phyloP scores from a whole-genome alignment of 371 early-diverging fungal species.

The Lichtheimia ornata region DNA sequence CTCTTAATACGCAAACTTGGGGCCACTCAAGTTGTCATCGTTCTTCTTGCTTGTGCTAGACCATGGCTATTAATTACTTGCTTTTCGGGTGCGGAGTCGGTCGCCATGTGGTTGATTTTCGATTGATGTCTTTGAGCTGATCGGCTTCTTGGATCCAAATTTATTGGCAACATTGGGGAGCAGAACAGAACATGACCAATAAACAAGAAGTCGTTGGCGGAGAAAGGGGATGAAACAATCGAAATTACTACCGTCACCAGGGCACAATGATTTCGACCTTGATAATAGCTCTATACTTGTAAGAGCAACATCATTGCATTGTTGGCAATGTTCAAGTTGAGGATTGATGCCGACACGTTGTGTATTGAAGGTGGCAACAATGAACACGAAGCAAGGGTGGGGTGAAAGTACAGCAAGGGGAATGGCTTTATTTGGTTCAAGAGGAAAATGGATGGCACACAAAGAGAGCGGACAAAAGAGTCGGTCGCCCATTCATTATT shows the following conservation, averaged over 20 bases:
- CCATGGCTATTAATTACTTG: no score
- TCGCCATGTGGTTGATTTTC: no score
- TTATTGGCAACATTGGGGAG: background rate
- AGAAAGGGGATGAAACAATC: slow-evolving; percentile 17
- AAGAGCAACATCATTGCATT: no score
- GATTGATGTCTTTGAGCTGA: background rate
- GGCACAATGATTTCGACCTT: background rate
- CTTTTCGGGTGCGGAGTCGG: no score
- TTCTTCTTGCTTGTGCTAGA: no score
- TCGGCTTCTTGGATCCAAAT: background rate
- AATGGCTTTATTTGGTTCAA: background rate
- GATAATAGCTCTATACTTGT: no score
- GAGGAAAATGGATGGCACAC: background rate
- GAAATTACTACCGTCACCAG: slow-evolving; percentile 18
- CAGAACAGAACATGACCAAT: slow-evolving; percentile 12
- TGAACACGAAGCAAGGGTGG: no score
- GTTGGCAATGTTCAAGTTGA: no score
- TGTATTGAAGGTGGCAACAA: no score
- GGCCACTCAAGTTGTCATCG: no score
- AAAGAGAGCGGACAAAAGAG: background rate
- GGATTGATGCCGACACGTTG: no score
- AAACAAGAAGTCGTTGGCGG: slow-evolving; percentile 1
- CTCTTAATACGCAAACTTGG: no score
- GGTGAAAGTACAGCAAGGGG: slow-evolving; percentile 7
- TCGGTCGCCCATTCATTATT: background rate